These are phyloP conservation scores for Neocucurbitaria cava DNA, from an alignment of 2,329 filamentous ascomycete species.

Conservation along the genomic window DNA sequence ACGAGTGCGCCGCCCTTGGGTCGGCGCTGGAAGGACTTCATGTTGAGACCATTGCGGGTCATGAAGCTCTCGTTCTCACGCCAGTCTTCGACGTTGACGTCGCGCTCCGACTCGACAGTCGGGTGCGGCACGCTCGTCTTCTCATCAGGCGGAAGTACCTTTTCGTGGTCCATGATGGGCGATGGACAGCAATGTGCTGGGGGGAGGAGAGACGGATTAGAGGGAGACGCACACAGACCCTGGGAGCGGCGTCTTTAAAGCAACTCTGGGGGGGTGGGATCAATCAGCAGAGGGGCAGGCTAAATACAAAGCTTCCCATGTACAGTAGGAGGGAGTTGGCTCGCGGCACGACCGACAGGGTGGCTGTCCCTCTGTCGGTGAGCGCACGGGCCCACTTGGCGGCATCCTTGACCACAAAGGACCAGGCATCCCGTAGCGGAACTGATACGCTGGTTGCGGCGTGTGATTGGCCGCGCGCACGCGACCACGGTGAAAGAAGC, in stretches of 20 bases:
- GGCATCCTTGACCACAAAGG: constrained; percentile 18
- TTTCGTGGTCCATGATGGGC: constrained; percentile 38
- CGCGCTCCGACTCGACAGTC: constrained; percentile 15
- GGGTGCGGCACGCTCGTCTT: constrained; percentile 29
- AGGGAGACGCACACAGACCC: constrained; percentile 11
- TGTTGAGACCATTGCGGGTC: constrained; percentile 46
- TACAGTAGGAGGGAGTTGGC: constrained; percentile 8
- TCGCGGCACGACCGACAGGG: constrained; percentile 36
- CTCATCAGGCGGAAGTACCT: constrained; percentile 33
- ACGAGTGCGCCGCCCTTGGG: constrained; percentile 28
- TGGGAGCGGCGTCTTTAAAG: constrained; percentile 33
- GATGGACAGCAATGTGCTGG: constrained; percentile 15
- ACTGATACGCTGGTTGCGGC: constrained; percentile 24
- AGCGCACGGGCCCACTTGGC: constrained; percentile 32
- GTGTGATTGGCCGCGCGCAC: constrained; percentile 23
- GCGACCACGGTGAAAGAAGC: constrained; percentile 26
- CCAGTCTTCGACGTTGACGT: constrained; percentile 30
- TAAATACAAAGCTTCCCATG: background rate
- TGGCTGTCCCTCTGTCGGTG: constrained; percentile 19
- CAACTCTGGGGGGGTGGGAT: constrained; percentile 22
- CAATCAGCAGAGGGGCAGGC: constrained; percentile 35
- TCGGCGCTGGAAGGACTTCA: constrained; percentile 45
- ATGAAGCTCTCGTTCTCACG: constrained; percentile 41
- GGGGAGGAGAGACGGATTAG: constrained; percentile 8
- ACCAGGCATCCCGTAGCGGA: constrained; percentile 7